phyloP scores from a whole-genome alignment of 768 basidiomycete genomes.

The Xerocomus potaroensis region DNA sequence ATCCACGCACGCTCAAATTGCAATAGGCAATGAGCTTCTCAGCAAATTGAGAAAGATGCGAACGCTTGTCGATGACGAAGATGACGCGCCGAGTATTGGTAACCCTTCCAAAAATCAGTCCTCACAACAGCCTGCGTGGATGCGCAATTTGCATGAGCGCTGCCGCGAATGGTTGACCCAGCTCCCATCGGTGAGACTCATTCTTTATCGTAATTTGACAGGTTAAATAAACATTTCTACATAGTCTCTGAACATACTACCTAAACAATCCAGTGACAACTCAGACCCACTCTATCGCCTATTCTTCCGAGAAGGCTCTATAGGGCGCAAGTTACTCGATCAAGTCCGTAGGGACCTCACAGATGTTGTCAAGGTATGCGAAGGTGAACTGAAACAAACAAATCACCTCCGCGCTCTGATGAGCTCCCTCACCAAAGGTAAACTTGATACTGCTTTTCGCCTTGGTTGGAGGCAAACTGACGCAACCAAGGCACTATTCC shows the following conservation, averaged over 20 bases:
- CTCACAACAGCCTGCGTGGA: conserved; percentile 89
- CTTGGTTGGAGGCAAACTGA: conserved; percentile 6
- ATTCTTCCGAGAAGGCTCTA: conserved; percentile 82
- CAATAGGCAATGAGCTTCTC: conserved; percentile 72
- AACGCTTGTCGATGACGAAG: conserved; percentile 81
- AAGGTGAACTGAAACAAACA: conserved; percentile 88
- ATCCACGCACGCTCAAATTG: conserved; percentile 4
- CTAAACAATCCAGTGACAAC: conserved; percentile 63
- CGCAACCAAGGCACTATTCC: conserved; percentile 73
- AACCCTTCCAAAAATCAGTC: conserved; percentile 59
- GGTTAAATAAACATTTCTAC: too few relatives aligned
- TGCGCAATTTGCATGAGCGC: conserved; percentile 78
- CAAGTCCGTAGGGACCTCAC: conserved; percentile 78
- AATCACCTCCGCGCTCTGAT: conserved; percentile 92
- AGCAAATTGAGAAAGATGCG: conserved; percentile 92
- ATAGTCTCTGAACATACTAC: conserved; percentile 60
- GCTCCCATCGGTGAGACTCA: conserved; percentile 61
- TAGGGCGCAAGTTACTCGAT: conserved; percentile 73
- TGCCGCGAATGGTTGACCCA: conserved; percentile 79
- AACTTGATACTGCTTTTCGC: conserved; percentile 4
- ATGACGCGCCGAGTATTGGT: conserved; percentile 49
- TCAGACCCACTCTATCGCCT: conserved; percentile 85
- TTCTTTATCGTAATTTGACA: background rate
- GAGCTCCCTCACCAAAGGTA: conserved; percentile 87
- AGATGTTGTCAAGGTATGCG: conserved; percentile 80